Evolutionary conservation across 2,329 filamentous ascomycete genomes (phyloP), one percentile per base, ranked within the genome.

Genomic region (Aspergillus proliferans): DNA sequence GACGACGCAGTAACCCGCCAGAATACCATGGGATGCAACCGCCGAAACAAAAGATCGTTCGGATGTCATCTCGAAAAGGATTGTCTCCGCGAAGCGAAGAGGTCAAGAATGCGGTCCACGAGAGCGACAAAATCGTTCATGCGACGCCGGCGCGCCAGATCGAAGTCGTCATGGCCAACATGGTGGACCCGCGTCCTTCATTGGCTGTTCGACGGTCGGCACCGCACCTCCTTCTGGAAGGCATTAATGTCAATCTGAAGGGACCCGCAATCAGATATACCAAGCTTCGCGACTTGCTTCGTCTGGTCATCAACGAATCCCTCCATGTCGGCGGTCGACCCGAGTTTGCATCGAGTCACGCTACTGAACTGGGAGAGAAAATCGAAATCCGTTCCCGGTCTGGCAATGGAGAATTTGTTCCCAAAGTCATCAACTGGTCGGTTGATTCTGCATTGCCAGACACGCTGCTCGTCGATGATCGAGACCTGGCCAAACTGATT

Each of bases 401-500:
- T 14, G 72, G 71, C 2, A 75, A 72, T 49, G 73, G 73, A n/a
- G 59, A 71, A 47, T 50, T 66, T n/a, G 68, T 65, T 33, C 68
- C 64, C 15, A 74, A 75, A 50, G 67, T 61, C 18, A 74, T 76
- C 28, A 66, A 75, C 46, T 76, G 73, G 74, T 70, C 66, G 38
- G 72, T 76, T n/a, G 70, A 75, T 43, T 56, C 66, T 15, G 66
- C 66, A 22, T 66, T 76, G n/a, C 74, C 74, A 2, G 72, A 76
- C 33, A 69, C 66, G 4, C 57, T 76, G 26, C 67, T 71, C 42
- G 73, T 82, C 41, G 82, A 85, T 58, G 82, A 85, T 60, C 76
- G 81, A 56, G 82, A 85, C 52, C 66, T 85, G 33, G 76, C 78
- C 41, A 85, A 85, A 59, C 69, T 84, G 57, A 76, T 85, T 2